Evolutionary conservation across 2,329 filamentous ascomycete species (phyloP).

Genomic region (Plectosphaerella cucumerina): DNA sequence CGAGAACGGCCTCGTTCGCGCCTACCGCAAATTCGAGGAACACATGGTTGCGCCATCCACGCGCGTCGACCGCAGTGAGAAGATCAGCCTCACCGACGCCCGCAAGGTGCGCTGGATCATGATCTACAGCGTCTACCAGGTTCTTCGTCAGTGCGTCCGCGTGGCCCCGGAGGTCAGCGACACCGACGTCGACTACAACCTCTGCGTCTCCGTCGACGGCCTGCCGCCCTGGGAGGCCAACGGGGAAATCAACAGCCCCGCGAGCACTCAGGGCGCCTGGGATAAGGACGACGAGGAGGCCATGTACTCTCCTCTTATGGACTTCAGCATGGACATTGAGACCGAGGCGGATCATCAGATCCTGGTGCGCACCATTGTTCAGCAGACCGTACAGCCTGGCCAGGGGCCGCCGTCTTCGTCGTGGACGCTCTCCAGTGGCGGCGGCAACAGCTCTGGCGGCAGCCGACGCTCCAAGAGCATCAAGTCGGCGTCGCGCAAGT

Average conservation of each 20-base stretch:
- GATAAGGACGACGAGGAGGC: neutral
- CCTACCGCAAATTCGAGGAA: conserved; percentile 68
- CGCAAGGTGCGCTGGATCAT: conserved; percentile 77
- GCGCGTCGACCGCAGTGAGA: conserved; percentile 52
- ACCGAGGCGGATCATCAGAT: conserved; percentile 55
- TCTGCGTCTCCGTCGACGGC: conserved; percentile 37
- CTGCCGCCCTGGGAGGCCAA: conserved; percentile 39
- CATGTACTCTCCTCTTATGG: conserved; percentile 1
- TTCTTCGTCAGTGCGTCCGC: conserved; percentile 60
- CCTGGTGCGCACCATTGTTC: conserved; percentile 27
- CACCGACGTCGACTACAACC: conserved; percentile 52
- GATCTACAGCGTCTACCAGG: conserved; percentile 69
- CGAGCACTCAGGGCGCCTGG: neutral
- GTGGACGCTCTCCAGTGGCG: conserved; percentile 4
- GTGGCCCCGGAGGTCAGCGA: conserved; percentile 59
- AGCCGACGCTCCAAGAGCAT: conserved; percentile 12
- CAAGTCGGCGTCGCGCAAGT: conserved; percentile 18
- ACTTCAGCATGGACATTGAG: conserved; percentile 35
- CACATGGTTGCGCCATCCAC: conserved; percentile 43
- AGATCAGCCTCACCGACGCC: conserved; percentile 58
- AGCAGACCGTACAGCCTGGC: neutral
- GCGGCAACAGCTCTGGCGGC: conserved; percentile 18
- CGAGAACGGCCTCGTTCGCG: conserved; percentile 56
- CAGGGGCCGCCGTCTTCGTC: neutral
- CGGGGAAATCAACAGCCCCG: neutral